These are phyloP conservation scores for Fraxinus platypoda DNA, from an alignment of 305 asterid species.

Conservation along the genomic window DNA sequence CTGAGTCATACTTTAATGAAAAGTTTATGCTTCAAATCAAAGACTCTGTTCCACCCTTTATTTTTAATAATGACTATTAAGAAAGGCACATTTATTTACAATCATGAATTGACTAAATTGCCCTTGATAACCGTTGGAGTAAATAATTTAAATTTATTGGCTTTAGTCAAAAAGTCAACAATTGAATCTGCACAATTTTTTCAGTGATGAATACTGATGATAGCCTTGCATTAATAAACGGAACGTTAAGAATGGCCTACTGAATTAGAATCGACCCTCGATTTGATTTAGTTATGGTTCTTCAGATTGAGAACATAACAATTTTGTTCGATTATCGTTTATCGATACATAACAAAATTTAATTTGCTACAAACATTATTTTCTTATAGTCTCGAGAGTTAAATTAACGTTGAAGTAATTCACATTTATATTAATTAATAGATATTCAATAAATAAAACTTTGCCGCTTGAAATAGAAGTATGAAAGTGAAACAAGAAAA, in stretches of 20 bases:
- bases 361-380: not conserved
- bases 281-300: too few species aligned
- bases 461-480: not conserved
- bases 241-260: not conserved
- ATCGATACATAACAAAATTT: not conserved
- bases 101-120: conserved; percentile 16
- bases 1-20: conserved; percentile 33
- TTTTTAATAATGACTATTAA: conserved; percentile 25
- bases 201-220: not conserved
- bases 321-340: not conserved
- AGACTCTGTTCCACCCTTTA: conserved; percentile 35
- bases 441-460: not conserved
- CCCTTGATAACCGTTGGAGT: conserved; percentile 33
- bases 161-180: conserved; percentile 24
- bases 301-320: not conserved
- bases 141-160: conserved; percentile 18
- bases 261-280: not conserved
- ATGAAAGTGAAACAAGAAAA: not conserved
- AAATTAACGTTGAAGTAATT: not conserved
- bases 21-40: conserved; percentile 49
- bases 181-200: conserved; percentile 4
- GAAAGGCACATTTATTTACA: conserved; percentile 21
- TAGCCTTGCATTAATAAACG: not conserved
- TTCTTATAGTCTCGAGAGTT: not conserved
- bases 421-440: too few species aligned